Base-by-base conservation (phyloP, 306 rosid genomes). In the Astragalus glycyphyllos region DNA sequence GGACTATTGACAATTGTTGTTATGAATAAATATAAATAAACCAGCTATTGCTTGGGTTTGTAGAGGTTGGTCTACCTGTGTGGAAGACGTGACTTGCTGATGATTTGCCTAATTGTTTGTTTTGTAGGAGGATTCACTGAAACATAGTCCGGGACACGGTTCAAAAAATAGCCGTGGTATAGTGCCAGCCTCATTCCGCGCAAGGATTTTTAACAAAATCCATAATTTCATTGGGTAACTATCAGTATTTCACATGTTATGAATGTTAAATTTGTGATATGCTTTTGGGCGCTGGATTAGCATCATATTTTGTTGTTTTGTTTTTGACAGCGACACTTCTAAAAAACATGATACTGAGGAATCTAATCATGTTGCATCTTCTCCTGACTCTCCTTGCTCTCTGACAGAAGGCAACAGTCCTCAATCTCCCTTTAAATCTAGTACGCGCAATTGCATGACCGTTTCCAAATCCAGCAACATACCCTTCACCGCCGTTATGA, bases 51-150 rank as follows among this genome's bases (percentile, higher is more conserved):
- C 53, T 11, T 45, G 69, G 53, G 11, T 11, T 59, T 64, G 12
- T 40, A 58, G 34, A 15, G 29, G 80, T 32, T 66, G 47, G 41
- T 34, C 40, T 74, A 16, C 61, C 11, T 45, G 2, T 1, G 11
- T 42, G 7, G 5, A 44, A 58, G 62, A 38, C 7, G 48, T 41
- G 14, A 67, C 46, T 72, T 0, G 37, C 58, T 76, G 73, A 72
- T 13, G 38, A 72, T 10, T 67, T 47, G 62, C 15, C 44, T 46
- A 14, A 56, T 38, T 61, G 62, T 72, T 13, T 72, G 61, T 71
- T 49, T 15, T 68, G 65, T 57, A 92, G 97, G 96, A 88, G 48
- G 76, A 81, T 51, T 38, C 78, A 11, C 83, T 46, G 23, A 69
- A 79, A 11, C 82, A 54, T 11, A 72, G 86, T 61, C 88, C 86